A percentile compares a stretch with the other conserved stretches of the same genome.
Conservation (phyloP, 768 basidiomycete genomes). For the Leccinum subgranulosum region DNA sequence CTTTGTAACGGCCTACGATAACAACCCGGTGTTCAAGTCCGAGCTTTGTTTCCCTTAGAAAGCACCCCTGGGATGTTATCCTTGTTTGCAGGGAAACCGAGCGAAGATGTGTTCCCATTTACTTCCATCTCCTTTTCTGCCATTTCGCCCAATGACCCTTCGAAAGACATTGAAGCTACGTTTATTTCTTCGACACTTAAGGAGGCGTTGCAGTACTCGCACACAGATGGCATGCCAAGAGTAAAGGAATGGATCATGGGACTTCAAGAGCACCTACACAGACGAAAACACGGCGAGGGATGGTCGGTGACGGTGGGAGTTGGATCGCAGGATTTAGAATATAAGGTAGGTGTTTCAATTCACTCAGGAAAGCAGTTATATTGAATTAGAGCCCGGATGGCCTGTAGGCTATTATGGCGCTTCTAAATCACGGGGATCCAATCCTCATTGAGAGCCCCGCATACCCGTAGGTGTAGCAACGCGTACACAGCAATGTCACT, state of each 20-base stretch:
- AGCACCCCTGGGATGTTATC: background rate
- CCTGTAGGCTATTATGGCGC: constrained; percentile 55
- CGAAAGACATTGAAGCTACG: constrained; percentile 43
- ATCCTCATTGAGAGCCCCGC: constrained; percentile 76
- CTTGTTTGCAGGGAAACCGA: background rate
- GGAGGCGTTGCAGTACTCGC: constrained; percentile 64
- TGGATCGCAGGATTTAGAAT: constrained; percentile 81
- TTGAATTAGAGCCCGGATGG: background rate
- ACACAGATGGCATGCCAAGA: constrained; percentile 61
- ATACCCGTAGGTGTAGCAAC: constrained; percentile 46
- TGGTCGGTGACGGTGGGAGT: constrained; percentile 72
- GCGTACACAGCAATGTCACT: background rate
- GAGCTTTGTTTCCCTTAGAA: background rate
- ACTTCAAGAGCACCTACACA: constrained; percentile 65
- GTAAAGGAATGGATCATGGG: constrained; percentile 60
- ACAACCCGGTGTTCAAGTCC: background rate
- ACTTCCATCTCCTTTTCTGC: background rate
- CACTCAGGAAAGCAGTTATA: background rate
- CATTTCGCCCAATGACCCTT: constrained; percentile 12
- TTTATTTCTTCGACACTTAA: constrained; percentile 44
- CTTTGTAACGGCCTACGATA: background rate
- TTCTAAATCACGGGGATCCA: constrained; percentile 71
- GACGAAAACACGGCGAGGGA: constrained; percentile 50
- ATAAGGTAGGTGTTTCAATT: constrained; percentile 46
- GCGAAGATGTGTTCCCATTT: constrained; percentile 12